These are phyloP conservation scores for Sesbania bispinosa DNA, from an alignment of 306 rosid species.

Conservation along the genomic window DNA sequence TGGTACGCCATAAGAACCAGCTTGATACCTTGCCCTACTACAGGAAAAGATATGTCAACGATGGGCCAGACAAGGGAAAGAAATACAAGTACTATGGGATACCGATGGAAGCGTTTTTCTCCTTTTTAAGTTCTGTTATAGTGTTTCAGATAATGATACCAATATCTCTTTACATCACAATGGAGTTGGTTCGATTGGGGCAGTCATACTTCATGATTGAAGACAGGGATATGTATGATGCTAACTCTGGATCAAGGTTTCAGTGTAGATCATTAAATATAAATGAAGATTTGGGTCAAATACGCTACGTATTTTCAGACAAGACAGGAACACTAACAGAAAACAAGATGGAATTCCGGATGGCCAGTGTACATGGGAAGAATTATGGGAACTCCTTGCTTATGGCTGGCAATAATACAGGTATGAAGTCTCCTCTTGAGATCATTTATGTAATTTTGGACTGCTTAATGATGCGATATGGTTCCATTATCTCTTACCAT, in stretches of 20 bases:
- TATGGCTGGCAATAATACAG: constrained; percentile 39
- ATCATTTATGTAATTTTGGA: constrained; percentile 6
- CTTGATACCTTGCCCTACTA: constrained; percentile 88
- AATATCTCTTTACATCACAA: constrained; percentile 90
- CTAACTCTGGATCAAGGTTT: constrained; percentile 71
- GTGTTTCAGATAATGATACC: constrained; percentile 99
- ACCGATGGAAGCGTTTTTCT: constrained; percentile 83
- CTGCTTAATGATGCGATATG: not conserved
- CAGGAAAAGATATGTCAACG: constrained; percentile 56
- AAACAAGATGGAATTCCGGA: constrained; percentile 93
- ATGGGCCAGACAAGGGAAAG: constrained; percentile 44
- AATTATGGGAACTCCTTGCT: constrained; percentile 54
- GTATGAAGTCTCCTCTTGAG: constrained; percentile 35
- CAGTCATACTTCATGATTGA: constrained; percentile 99
- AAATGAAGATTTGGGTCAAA: constrained; percentile 97
- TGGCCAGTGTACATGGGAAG: constrained; percentile 77
- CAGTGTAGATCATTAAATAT: constrained; percentile 98
- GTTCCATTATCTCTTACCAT: not conserved
- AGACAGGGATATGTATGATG: constrained; percentile 69
- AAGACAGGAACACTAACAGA: constrained; percentile 98
- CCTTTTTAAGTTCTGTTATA: constrained; percentile 90
- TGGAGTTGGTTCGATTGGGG: constrained; percentile 97
- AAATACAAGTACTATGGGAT: constrained; percentile 76
- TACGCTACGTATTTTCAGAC: constrained; percentile 88
- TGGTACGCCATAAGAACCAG: constrained; percentile 61